These are phyloP conservation scores for Pecoramyces ruminantium DNA, from an alignment of 192 early-diverging fungal genomes.

Conservation along the genomic window DNA sequence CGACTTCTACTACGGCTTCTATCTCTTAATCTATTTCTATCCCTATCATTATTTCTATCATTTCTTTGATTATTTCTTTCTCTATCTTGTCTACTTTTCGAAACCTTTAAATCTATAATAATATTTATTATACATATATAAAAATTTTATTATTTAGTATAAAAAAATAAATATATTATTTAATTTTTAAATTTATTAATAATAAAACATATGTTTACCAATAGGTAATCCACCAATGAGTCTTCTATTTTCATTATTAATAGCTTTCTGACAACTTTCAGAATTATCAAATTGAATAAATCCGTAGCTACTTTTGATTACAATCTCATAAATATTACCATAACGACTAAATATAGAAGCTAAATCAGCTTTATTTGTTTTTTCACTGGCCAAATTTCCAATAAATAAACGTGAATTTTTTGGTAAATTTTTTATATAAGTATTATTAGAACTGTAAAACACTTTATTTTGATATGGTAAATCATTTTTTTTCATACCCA, in stretches of 20 bases:
- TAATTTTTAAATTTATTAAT: no score
- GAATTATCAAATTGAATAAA: conserved; percentile 33
- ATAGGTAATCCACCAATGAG: conserved; percentile 13
- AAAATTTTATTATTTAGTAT: no score
- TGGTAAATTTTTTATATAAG: conserved; percentile 1
- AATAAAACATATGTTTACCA: not conserved
- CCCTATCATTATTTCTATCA: not conserved
- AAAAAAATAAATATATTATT: no score
- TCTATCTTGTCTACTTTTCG: not conserved
- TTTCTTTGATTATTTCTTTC: not conserved
- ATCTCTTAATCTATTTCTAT: not conserved
- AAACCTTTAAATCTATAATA: not conserved
- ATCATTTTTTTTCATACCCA: not conserved
- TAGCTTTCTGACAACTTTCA: conserved; percentile 16
- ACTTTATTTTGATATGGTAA: not conserved
- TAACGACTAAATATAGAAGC: conserved; percentile 30
- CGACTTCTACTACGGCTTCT: not conserved
- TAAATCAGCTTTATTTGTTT: conserved; percentile 17
- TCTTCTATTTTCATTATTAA: conserved; percentile 17
- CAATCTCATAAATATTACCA: conserved; percentile 32
- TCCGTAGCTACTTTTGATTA: conserved; percentile 22
- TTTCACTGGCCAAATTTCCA: conserved; percentile 25
- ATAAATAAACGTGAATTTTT: conserved; percentile 22
- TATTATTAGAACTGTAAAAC: not conserved
- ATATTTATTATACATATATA: no score